These are phyloP conservation scores for Blepharisma stoltei DNA, from an alignment of 73 alveolate species.

Conservation along the genomic window DNA sequence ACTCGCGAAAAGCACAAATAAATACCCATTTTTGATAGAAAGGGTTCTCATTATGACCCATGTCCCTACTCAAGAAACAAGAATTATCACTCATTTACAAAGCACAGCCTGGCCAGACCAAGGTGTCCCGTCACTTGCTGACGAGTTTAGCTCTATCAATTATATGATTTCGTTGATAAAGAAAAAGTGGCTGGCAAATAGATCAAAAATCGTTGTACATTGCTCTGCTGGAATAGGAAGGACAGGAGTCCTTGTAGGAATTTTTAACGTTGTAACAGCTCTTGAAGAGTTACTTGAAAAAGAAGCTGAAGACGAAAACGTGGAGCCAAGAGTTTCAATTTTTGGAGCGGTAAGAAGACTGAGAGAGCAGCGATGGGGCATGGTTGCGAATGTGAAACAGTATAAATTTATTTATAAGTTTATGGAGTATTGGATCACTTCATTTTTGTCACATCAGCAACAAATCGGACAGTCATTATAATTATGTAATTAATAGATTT, in stretches of 20 bases:
- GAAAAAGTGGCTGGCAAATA: conserved; percentile 34
- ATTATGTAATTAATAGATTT: too few species aligned
- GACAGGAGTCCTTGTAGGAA: conserved; percentile 89
- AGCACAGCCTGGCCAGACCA: conserved; percentile 93
- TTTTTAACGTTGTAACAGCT: conserved; percentile 41
- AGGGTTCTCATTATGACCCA: neutral
- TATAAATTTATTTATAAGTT: conserved; percentile 79
- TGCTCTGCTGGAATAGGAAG: conserved; percentile 98
- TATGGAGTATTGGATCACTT: conserved; percentile 39
- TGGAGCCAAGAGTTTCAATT: conserved; percentile 58
- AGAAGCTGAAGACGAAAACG: conserved; percentile 44
- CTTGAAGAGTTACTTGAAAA: conserved; percentile 28
- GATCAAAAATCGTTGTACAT: conserved; percentile 78
- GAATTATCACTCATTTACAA: conserved; percentile 49
- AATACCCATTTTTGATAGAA: neutral
- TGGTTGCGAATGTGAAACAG: conserved; percentile 81
- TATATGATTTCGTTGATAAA: conserved; percentile 37
- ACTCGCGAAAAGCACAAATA: neutral
- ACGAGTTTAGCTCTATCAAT: neutral
- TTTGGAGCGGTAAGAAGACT: conserved; percentile 91
- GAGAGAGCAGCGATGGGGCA: conserved; percentile 91
- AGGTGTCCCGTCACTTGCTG: conserved; percentile 72
- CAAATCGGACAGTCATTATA: neutral
- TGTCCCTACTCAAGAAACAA: neutral
- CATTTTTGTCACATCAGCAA: conserved; percentile 4